Base-by-base conservation (phyloP, 2,329 filamentous ascomycete species). In the Cladosporium velox region DNA sequence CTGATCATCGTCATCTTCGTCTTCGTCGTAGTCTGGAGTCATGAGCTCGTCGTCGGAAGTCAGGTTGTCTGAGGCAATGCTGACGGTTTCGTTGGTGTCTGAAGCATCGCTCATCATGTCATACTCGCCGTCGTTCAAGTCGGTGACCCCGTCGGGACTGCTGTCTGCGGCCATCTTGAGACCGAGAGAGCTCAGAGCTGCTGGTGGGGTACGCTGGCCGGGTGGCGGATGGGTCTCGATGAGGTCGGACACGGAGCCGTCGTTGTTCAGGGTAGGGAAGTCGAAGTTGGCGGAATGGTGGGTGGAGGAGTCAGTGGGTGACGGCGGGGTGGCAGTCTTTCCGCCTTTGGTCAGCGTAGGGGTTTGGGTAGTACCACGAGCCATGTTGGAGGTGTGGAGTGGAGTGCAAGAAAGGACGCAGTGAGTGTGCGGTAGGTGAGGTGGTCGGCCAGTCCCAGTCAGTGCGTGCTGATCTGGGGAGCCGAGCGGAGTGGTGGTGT, bases 101-200 rank as follows among this genome's bases (percentile, higher is more conserved):
- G 74, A 76, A 28, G 73, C 60, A 54, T 75, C 73, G 47, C 75
- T 73, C 35, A 77, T 63, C 72, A 75, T 74, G 68, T 77, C 74
- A 65, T 74, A 77, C 55, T 64, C 51, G 34, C 55, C 65, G 55
- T 76, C 73, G 52, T 71, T 65, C 54, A 72, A 62, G 34, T 71
- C 70, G 55, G 61, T 65, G 34, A 63, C 65, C 12, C 69, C 68
- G 44, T 69, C 67, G 63, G 68, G 68, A 38, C 34, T 57, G 57
- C 47, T 59, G 58, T 67, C 68, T 34, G 66, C 62, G n/a, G 67
- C 70, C 73, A 75, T 74, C 52, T 38, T 69, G 35, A 69, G 66
- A 21, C 70, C 73, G 14, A 72, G 67, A 18, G 73, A 66, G 68
- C 72, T 75, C 44, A 75, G 67, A 11, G 73, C 74, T 49, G 74